Percentiles rank a stretch among this genome's conserved stretches.
Conservation (phyloP, 306 rosid species). For the Pyrus pyrifolia region DNA sequence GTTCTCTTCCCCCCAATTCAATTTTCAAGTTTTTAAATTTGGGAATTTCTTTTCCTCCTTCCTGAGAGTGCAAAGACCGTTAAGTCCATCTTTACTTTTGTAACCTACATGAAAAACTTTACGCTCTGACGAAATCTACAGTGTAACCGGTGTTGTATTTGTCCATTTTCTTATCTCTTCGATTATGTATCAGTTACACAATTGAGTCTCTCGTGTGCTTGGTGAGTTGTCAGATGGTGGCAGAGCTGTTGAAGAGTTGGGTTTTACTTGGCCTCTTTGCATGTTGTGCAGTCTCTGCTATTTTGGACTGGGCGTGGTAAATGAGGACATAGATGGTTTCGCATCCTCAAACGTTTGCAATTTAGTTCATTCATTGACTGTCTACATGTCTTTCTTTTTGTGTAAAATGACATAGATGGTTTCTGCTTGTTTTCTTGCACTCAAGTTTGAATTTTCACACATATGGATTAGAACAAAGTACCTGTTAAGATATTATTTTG, state of each 20-base stretch:
- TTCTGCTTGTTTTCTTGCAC: not conserved
- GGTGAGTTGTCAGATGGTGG: not conserved
- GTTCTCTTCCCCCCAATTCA: not conserved
- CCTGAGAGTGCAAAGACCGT: not conserved
- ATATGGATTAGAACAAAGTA: not conserved
- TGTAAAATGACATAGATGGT: not conserved
- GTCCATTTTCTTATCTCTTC: no score
- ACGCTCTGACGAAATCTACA: not conserved
- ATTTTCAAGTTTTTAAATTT: not conserved
- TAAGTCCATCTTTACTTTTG: not conserved
- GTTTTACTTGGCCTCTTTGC: not conserved
- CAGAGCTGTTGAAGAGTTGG: not conserved
- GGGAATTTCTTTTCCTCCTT: not conserved
- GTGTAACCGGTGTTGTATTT: not conserved
- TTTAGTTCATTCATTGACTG: not conserved
- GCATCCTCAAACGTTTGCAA: not conserved
- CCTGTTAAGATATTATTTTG: no score
- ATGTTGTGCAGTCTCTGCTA: not conserved
- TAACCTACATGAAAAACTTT: not conserved
- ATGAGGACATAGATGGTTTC: not conserved
- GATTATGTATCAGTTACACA: not conserved
- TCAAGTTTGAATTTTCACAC: no score
- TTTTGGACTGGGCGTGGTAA: not conserved
- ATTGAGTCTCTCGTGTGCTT: not conserved
- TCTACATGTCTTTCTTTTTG: not conserved